Evolutionary conservation across 2,329 filamentous ascomycete genomes (phyloP), one percentile per base, ranked within the genome.

Genomic region (Beauveria scarabaeidicola): DNA sequence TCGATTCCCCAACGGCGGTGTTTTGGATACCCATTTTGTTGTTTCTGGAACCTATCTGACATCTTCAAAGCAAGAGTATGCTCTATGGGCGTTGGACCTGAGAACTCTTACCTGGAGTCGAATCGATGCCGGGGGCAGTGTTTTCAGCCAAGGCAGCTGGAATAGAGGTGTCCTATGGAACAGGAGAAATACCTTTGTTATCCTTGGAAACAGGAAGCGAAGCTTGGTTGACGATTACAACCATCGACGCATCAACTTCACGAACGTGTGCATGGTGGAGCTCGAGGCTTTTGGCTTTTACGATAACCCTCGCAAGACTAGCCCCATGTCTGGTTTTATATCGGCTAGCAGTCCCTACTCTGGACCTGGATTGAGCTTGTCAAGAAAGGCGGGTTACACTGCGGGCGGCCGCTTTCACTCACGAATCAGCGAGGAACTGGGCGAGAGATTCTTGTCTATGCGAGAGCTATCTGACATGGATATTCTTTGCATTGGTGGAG

Each of bases 211-310:
- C 72, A 85, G 94, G 41, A 96, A 96, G 73, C 81, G 94, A 63
- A 97, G 90, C 66, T 80, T 99, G 36, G 93, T 97, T 0, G 93
- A 99, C 66, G 94, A 99, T 72, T 99, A 99, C 74, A 97, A 97
- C 70, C 94, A 97, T 69, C 88, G 94, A 11, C 88, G 94, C 27
- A 95, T 99, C 74, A 99, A 99, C 73, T 99, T 97, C 71, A 90
- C 89, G 10, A 95, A 99, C 69, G 86, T 97, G 29, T 97, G 94
- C 72, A 89, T 97, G 81, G 93, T 99, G 9, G 94, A 99, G 73
- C 79, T 99, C 11, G 94, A 99, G 70, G 92, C 94, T 0, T 99
- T 97, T 76, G 94, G 94, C 1, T 86, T 99, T 47, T 97, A 97
- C 71, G 93, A 97, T 70, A 99, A 97, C 70, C 92, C 94, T 11